Conservation (phyloP, 202 grass and related monocot genomes). For the Elaeis oleifera region DNA sequence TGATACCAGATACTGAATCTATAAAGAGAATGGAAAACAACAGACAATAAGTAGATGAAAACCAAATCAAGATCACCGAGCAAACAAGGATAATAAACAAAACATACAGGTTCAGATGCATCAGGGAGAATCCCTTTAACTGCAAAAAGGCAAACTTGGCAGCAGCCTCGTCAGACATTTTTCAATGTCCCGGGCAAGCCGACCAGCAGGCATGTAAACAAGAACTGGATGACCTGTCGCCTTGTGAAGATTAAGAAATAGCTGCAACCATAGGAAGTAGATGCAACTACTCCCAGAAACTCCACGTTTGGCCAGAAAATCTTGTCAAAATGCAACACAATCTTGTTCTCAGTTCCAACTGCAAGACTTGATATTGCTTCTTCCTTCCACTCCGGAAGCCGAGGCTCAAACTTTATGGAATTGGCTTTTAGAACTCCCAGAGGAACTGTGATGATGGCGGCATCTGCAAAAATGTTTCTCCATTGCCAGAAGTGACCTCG, state of each 20-base stretch:
- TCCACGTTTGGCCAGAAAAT: conserved; percentile 99
- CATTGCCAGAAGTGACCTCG: conserved; percentile 77
- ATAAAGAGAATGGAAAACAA: conserved; percentile 12
- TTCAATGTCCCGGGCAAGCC: conserved; percentile 82
- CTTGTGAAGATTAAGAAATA: conserved; percentile 98
- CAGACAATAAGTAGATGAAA: conserved; percentile 2
- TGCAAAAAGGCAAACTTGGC: conserved; percentile 85
- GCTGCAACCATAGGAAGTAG: conserved; percentile 91
- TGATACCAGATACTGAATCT: conserved; percentile 89
- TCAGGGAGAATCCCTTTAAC: conserved; percentile 82
- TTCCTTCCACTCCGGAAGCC: conserved; percentile 86
- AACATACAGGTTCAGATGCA: conserved; percentile 72
- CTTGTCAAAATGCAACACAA: conserved; percentile 80
- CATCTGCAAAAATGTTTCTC: conserved; percentile 82
- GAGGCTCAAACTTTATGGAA: conserved; percentile 72
- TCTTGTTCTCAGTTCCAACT: conserved; percentile 89
- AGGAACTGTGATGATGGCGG: conserved; percentile 68
- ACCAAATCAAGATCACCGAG: not conserved
- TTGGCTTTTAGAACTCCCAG: conserved; percentile 85
- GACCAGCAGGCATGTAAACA: conserved; percentile 97
- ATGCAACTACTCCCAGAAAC: conserved; percentile 88
- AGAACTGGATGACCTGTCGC: conserved; percentile 86
- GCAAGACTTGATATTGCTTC: conserved; percentile 64
- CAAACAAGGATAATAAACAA: not conserved
- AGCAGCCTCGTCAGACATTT: conserved; percentile 77